A percentile compares a stretch with the other conserved stretches of the same genome.
Evolutionary conservation across 2,329 filamentous ascomycete genomes (phyloP).

Genomic region (Penicillium sp.): DNA sequence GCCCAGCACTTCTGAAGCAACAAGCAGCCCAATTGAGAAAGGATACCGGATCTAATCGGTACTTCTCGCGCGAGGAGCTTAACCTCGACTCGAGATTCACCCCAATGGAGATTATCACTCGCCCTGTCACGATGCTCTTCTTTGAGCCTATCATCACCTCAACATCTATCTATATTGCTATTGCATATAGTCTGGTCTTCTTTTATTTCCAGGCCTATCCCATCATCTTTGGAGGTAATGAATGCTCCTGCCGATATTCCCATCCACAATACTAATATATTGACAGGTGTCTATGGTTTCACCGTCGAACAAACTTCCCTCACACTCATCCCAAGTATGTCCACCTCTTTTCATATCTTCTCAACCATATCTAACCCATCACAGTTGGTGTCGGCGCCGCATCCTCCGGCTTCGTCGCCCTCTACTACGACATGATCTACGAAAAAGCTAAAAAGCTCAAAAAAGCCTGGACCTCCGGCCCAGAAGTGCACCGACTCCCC

Average conservation of each 20-base stretch:
- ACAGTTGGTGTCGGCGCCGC: slow-evolving; percentile 60
- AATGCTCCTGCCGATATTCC: no score
- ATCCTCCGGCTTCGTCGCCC: slow-evolving; percentile 60
- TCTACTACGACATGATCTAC: slow-evolving; percentile 63
- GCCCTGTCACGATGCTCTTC: slow-evolving; percentile 69
- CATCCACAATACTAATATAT: neutral
- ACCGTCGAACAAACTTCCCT: slow-evolving; percentile 64
- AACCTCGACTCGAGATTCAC: slow-evolving; percentile 52
- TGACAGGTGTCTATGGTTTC: slow-evolving; percentile 57
- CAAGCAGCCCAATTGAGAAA: slow-evolving; percentile 59
- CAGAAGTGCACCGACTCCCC: slow-evolving; percentile 66
- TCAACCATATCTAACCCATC: neutral
- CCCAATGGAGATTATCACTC: slow-evolving; percentile 65
- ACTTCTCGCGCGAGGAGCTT: slow-evolving; percentile 59
- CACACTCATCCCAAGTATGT: slow-evolving; percentile 60
- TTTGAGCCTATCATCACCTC: slow-evolving; percentile 72
- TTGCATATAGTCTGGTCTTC: slow-evolving; percentile 67
- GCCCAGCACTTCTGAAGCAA: slow-evolving; percentile 56
- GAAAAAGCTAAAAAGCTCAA: slow-evolving; percentile 50
- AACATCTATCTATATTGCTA: slow-evolving; percentile 66
- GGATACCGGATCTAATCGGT: slow-evolving; percentile 49
- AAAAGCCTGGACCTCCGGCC: slow-evolving; percentile 54
- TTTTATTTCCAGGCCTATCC: slow-evolving; percentile 77
- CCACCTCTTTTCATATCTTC: accelerated
- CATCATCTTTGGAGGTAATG: slow-evolving; percentile 60